These are phyloP conservation scores for Musa acuminata DNA, from an alignment of 176 grass and related monocot genomes.

Conservation along the genomic window DNA sequence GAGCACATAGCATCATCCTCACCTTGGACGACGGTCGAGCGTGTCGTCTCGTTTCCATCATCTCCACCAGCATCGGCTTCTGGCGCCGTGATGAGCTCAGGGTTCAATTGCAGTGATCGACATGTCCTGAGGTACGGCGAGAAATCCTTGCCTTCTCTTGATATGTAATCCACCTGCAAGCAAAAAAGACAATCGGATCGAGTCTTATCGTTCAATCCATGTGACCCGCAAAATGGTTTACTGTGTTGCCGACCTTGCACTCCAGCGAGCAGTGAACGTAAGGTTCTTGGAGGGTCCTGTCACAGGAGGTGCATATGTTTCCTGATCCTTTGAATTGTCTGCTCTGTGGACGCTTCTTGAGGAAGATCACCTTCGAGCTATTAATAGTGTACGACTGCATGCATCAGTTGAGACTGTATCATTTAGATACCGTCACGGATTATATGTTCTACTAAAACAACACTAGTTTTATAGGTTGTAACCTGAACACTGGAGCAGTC, in stretches of 20 bases:
- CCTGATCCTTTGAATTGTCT: slow-evolving; percentile 23
- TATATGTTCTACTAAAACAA: too few species aligned
- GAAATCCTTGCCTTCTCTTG: slow-evolving; percentile 5
- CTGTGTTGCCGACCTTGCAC: slow-evolving; percentile 13
- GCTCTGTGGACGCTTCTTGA: slow-evolving; percentile 18
- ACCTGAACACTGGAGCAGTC: slow-evolving; percentile 25
- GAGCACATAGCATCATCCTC: background rate
- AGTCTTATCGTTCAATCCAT: background rate
- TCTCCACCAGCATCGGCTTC: background rate
- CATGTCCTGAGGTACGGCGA: background rate
- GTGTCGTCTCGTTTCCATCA: slow-evolving; percentile 1
- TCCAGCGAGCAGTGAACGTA: slow-evolving; percentile 23
- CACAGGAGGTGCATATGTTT: slow-evolving; percentile 20
- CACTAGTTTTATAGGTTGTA: too few species aligned
- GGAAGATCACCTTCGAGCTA: slow-evolving; percentile 23
- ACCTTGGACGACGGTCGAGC: slow-evolving; percentile 6
- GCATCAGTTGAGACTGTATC: too few species aligned
- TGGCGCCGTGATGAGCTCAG: background rate
- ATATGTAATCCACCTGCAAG: slow-evolving; percentile 18
- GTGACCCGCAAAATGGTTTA: background rate
- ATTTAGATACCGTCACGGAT: too few species aligned
- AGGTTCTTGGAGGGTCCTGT: slow-evolving; percentile 21
- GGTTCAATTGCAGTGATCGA: background rate
- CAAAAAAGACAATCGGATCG: too few species aligned
- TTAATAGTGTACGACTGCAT: slow-evolving; percentile 19